Base-by-base conservation (phyloP, 768 basidiomycete genomes). In the Boletus reticuloceps region DNA sequence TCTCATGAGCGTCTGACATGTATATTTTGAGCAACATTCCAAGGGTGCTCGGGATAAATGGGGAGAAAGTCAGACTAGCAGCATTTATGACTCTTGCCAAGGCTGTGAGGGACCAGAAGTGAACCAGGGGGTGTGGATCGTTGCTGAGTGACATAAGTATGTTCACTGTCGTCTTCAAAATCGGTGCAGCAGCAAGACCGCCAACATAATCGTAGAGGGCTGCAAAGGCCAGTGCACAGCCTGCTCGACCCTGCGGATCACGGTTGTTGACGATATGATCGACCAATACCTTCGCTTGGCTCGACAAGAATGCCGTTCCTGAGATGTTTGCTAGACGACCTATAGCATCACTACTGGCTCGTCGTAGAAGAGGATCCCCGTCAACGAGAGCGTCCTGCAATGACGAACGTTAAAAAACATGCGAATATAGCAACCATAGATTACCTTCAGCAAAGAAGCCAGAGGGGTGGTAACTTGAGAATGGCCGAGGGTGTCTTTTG, bases 101-200 rank as follows among this genome's bases (percentile, higher is more conserved):
- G 1, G 97, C 90, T 46, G 82, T 85, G 58, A 98, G 75, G 3
- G 96, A 88, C 86, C 90, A 95, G 66, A 89, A 97, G 70, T 98
- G 96, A 7, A 98, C 97, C 32, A 94, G 81, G 0, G 97, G 96
- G 68, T 98, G 97, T 1, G 96, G 94, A 69, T 99, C 97, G 57
- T 91, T 94, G 70, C 89, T 86, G 19, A 99, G 82, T 0, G 95
- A 96, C 84, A 96, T 91, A 37, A 98, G 78, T 43, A 98, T 86
- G 66, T 97, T 94, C 58, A 96, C 90, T 0, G 95, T 93, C 1
- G 95, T 97, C 72, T 98, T 98, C 56, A 98, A 79, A 16, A 98
- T 79, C 0, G 97, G 92, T 0, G 93, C 93, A 8, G 94, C 96
- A 12, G 91, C 92, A n/a, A 98, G 79, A 39, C 94, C 91, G 9